Evolutionary conservation across 192 early-diverging fungal genomes (phyloP).

Genomic region (Entomortierella beljakovae): DNA sequence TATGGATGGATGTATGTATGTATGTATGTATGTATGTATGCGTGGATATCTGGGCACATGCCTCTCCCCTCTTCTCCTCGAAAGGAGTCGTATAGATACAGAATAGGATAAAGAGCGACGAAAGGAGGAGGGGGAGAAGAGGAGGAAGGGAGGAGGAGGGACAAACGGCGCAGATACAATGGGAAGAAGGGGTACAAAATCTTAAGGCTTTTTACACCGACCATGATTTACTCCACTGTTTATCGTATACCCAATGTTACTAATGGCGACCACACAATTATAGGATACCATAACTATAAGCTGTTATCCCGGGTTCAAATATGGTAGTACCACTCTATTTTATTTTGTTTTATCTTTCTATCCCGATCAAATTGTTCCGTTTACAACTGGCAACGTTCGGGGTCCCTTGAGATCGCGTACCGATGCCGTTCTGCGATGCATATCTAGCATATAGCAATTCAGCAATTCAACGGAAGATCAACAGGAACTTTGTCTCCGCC

Average conservation of each 20-base stretch:
- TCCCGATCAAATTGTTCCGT: neutral
- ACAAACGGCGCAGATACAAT: neutral
- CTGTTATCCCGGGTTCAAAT: too few relatives aligned
- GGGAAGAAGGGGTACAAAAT: neutral
- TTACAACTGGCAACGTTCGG: slow-evolving; percentile 4
- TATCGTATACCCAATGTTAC: too few relatives aligned
- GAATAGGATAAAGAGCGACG: neutral
- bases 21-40: too few relatives aligned
- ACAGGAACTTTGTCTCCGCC: too few relatives aligned
- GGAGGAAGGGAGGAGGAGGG: neutral
- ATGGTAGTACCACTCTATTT: neutral
- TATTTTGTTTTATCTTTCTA: neutral
- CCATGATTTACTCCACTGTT: too few relatives aligned
- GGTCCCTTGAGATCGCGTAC: neutral
- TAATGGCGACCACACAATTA: too few relatives aligned
- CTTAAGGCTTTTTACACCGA: neutral
- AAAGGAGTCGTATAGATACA: neutral
- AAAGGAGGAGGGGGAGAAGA: neutral
- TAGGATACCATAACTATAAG: too few relatives aligned
- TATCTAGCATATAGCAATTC: too few relatives aligned
- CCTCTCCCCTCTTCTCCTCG: neutral
- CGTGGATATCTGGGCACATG: neutral
- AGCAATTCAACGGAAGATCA: too few relatives aligned
- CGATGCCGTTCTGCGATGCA: too few relatives aligned
- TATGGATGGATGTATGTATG: too few relatives aligned